Conservation (phyloP, 2,329 filamentous ascomycete genomes). For the Aspergillus fijiensis region DNA sequence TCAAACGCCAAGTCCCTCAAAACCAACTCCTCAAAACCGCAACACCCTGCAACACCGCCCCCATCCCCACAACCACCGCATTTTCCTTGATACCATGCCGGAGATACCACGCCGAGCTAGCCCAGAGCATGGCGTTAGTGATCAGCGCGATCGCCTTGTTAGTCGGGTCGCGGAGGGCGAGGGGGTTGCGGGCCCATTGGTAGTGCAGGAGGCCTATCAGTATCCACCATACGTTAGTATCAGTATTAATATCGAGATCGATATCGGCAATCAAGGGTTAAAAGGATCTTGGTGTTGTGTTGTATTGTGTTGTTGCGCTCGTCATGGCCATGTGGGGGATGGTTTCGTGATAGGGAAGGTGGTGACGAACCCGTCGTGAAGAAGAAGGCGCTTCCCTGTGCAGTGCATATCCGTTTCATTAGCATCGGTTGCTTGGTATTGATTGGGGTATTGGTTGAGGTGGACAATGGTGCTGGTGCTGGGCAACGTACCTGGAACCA, state of each 20-base stretch:
- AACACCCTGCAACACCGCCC: constrained; percentile 27
- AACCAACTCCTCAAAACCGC: constrained; percentile 15
- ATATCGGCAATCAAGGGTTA: too few species aligned
- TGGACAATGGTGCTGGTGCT: too few species aligned
- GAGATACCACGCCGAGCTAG: constrained; percentile 33
- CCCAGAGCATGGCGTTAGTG: constrained; percentile 26
- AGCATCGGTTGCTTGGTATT: too few species aligned
- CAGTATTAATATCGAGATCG: too few species aligned
- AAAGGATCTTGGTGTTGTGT: background rate
- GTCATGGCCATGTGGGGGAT: too few species aligned
- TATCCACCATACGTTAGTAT: too few species aligned
- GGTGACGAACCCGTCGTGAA: background rate
- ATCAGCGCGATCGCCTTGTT: constrained; percentile 32
- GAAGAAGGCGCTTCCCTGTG: constrained; percentile 5
- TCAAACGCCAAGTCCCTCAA: background rate
- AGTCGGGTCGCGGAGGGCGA: constrained; percentile 25
- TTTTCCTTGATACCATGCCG: constrained; percentile 28
- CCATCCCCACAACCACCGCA: constrained; percentile 20
- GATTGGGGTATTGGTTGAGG: too few species aligned
- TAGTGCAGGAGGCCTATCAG: constrained; percentile 12
- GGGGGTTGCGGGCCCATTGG: constrained; percentile 12
- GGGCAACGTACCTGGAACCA: constrained; percentile 1
- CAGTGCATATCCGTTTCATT: too few species aligned
- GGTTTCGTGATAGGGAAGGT: too few species aligned
- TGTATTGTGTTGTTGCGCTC: background rate